These are phyloP conservation scores for Paecilomyces sp. DNA, from an alignment of 2,329 filamentous ascomycete species.

Conservation along the genomic window DNA sequence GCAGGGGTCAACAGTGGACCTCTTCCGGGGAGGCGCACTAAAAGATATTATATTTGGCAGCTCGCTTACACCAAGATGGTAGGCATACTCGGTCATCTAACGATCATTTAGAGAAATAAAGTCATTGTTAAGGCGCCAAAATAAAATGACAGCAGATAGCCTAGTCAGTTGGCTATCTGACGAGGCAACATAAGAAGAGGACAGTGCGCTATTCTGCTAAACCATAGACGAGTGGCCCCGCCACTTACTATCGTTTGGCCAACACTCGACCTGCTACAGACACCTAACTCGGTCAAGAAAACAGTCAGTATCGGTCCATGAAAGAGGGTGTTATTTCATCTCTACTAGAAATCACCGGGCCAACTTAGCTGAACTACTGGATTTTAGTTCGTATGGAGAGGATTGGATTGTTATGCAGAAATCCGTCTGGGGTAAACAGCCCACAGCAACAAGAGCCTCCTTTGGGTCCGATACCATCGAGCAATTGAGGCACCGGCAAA, in stretches of 20 bases:
- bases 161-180: not conserved
- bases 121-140: not conserved
- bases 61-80: not conserved
- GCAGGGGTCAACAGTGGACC: not conserved
- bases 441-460: not conserved
- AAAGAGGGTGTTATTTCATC: not conserved
- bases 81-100: not conserved
- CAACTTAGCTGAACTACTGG: not conserved
- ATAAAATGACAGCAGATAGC: not conserved
- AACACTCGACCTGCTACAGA: not conserved
- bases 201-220: not conserved
- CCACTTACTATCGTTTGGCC: not conserved
- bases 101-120: not conserved
- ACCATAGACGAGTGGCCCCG: not conserved
- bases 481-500: not conserved
- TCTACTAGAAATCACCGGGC: not conserved
- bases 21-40: not conserved
- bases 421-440: not conserved
- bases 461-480: not conserved
- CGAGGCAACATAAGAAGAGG: not conserved
- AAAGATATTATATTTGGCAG: not conserved
- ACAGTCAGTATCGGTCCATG: not conserved
- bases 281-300: not conserved
- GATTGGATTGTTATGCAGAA: not conserved
- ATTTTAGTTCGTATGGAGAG: not conserved